These are phyloP conservation scores for Penicillium canariense DNA, from an alignment of 495 filamentous ascomycete species.

Conservation along the genomic window DNA sequence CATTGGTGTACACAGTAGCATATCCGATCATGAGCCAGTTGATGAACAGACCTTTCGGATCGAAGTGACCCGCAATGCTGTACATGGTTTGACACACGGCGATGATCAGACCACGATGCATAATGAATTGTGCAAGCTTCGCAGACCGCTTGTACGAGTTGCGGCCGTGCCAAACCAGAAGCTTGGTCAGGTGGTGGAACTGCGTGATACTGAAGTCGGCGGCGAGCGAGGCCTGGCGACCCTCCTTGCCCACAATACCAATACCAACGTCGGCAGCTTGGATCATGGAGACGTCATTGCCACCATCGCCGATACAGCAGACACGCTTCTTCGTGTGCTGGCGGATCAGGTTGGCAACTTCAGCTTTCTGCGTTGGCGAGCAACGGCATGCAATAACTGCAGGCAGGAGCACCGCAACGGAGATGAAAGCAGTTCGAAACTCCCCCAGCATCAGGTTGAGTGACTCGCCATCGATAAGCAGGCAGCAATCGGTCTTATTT, in stretches of 20 bases:
- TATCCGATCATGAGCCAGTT: conserved; percentile 98
- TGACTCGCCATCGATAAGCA: conserved; percentile 94
- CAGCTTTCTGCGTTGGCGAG: conserved; percentile 95
- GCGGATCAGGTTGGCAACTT: conserved; percentile 87
- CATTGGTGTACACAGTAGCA: conserved; percentile 92
- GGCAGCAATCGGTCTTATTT: conserved; percentile 80
- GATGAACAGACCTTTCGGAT: conserved; percentile 91
- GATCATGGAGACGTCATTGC: conserved; percentile 99
- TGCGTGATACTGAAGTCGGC: conserved; percentile 95
- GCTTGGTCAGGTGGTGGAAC: conserved; percentile 93
- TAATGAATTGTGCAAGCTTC: conserved; percentile 97
- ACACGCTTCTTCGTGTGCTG: conserved; percentile 89
- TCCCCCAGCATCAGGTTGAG: conserved; percentile 77
- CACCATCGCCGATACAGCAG: conserved; percentile 95
- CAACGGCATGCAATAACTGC: conserved; percentile 96
- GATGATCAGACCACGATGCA: conserved; percentile 94
- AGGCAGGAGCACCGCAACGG: conserved; percentile 80
- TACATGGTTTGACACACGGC: conserved; percentile 96
- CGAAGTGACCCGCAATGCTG: conserved; percentile 84
- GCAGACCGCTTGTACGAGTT: conserved; percentile 95
- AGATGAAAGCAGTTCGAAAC: conserved; percentile 81
- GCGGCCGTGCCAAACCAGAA: conserved; percentile 96
- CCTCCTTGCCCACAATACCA: conserved; percentile 97
- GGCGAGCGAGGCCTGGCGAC: conserved; percentile 87
- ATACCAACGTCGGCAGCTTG: conserved; percentile 97